Evolutionary conservation across 2,329 filamentous ascomycete genomes (phyloP).

Genomic region (Aureobasidium sp.): DNA sequence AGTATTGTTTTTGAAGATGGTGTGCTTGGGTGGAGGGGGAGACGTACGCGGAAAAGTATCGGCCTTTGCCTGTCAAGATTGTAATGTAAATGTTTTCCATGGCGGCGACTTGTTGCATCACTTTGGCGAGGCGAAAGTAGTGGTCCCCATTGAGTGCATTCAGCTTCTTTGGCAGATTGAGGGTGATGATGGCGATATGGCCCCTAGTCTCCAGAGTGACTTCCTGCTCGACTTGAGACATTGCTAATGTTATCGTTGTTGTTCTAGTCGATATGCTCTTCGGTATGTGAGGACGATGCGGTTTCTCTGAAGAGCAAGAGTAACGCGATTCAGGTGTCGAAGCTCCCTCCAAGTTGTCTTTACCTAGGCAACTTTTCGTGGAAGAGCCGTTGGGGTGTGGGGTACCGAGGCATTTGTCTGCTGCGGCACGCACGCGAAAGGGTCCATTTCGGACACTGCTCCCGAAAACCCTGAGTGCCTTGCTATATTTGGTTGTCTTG

Average conservation of each 20-base stretch:
- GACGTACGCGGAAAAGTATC: conserved; percentile 77
- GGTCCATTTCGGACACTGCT: not conserved
- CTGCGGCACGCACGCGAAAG: not conserved
- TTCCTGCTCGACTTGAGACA: conserved; percentile 32
- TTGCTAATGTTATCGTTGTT: not conserved
- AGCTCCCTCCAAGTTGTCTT: not conserved
- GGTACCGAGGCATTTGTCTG: conserved; percentile 1
- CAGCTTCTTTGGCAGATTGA: conserved; percentile 80
- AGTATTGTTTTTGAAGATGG: no score
- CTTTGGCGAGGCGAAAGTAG: conserved; percentile 70
- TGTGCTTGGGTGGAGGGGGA: not conserved
- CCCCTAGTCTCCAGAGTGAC: conserved; percentile 58
- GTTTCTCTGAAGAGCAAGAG: not conserved
- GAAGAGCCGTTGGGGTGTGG: conserved; percentile 1
- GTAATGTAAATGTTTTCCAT: conserved; percentile 80
- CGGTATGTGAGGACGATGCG: not conserved
- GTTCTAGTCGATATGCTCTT: not conserved
- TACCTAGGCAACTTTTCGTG: not conserved
- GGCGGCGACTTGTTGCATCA: conserved; percentile 68
- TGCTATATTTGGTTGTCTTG: not conserved
- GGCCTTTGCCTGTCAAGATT: conserved; percentile 72
- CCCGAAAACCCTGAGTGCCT: not conserved
- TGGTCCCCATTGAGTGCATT: conserved; percentile 66
- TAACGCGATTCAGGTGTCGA: not conserved
- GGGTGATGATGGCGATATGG: conserved; percentile 74